Evolutionary conservation across 371 early-diverging fungal genomes (phyloP), one percentile per base, ranked within the genome.

Genomic region (Dipsacomyces acuminosporus): DNA sequence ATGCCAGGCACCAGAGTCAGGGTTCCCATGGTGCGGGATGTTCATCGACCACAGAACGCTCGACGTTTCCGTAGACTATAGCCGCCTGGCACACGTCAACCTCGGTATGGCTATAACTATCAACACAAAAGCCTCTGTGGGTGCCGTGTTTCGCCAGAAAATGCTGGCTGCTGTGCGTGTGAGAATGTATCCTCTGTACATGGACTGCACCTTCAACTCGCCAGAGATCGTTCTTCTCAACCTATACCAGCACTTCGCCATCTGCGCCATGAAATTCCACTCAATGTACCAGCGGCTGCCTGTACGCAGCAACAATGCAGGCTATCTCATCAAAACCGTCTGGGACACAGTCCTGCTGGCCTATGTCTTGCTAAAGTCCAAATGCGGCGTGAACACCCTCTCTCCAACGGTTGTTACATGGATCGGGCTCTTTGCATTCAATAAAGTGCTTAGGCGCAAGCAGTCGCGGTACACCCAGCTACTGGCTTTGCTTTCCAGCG

Each of bases 1-100:
- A 43, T 51, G 33, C 19, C 48, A 56, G 44, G 30, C 41, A 41
- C 14, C 22, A 7, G 2, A 42, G 7, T 13, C 48, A 0, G 22
- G 26, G 30, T 89, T 94, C 59, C 84, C 93, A 2, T 94, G 91
- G 87, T 85, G 92, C 47, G 94, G 94, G 0, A 61, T 86, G 8
- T 53, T 83, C 0, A 76, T 94, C 22, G 59, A 90, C 49, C 77
- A 81, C 11, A 64, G 58, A 36, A 80, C 75, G 1, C 71, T 94
- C 19, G 76, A 84, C 33, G 82, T 90, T 26, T 70, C 66, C 33
- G 74, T 66, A 2, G 89, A 92, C 59, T 86, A 80, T 42, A 49
- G 73, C 7, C 76, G 81, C 19, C 45, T 67, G 17, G 34, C 48
- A 8, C 58, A 41, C 3, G 36, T 41, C 8, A 23, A 48, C 4